A percentile compares a stretch with the other conserved stretches of the same genome.
phyloP scores from a whole-genome alignment of 495 filamentous ascomycete species.

The Jackrogersella multiformis region DNA sequence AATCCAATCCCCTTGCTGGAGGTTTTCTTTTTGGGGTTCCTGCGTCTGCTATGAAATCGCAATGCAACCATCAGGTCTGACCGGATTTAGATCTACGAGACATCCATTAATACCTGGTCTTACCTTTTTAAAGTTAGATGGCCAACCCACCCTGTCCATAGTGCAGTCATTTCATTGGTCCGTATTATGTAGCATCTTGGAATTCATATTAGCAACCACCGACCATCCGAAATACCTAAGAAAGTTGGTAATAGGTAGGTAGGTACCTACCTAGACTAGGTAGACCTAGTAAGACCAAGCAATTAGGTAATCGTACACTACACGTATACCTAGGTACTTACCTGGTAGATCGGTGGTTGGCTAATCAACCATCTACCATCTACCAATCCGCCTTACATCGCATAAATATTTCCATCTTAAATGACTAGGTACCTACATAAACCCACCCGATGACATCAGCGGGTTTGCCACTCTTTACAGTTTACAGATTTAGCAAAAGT shows the following conservation, averaged over 20 bases:
- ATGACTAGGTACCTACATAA: too few relatives aligned
- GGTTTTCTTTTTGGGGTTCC: constrained; percentile 16
- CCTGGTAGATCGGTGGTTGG: constrained; percentile 15
- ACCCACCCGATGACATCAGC: background rate
- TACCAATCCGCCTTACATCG: background rate
- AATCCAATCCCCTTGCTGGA: too few relatives aligned
- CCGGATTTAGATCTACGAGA: background rate
- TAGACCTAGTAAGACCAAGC: too few relatives aligned
- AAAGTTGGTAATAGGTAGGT: background rate
- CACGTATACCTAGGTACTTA: background rate
- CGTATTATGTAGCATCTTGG: background rate
- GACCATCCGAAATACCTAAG: background rate
- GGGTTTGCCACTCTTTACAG: too few relatives aligned
- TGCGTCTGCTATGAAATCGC: constrained; percentile 9
- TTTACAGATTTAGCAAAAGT: too few relatives aligned
- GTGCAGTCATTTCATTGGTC: constrained; percentile 13
- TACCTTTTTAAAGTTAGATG: constrained; percentile 15
- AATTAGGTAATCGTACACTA: background rate
- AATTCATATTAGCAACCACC: constrained; percentile 22
- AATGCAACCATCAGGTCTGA: constrained; percentile 11
- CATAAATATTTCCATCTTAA: too few relatives aligned
- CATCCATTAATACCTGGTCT: background rate
- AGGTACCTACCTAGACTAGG: background rate
- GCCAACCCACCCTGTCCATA: background rate
- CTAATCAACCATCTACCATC: constrained; percentile 7